phyloP scores from a whole-genome alignment of 805 yeast genomes.

The Debaryomyces maramus region DNA sequence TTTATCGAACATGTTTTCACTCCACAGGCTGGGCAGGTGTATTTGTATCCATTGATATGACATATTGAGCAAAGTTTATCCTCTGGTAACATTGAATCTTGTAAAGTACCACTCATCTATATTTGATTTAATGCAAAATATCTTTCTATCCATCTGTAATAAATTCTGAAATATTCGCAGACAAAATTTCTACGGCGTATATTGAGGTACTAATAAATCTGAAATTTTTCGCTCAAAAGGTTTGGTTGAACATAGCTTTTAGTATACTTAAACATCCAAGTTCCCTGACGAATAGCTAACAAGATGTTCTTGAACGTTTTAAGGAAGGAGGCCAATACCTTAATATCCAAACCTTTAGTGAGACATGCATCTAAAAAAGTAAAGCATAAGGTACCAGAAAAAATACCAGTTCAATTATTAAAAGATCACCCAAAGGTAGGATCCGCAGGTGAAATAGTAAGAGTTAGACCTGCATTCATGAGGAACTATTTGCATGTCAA shows the following conservation, averaged over 20 bases:
- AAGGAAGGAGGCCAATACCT: neutral
- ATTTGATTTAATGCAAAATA: neutral
- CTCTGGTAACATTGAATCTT: conserved; percentile 3
- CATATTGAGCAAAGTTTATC: conserved; percentile 32
- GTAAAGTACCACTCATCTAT: neutral
- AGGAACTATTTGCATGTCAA: conserved; percentile 69
- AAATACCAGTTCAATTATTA: conserved; percentile 73
- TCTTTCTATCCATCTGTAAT: neutral
- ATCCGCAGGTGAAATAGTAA: conserved; percentile 65
- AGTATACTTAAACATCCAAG: no score
- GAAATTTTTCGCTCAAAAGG: conserved; percentile 5
- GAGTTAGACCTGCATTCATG: conserved; percentile 80
- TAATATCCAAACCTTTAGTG: neutral
- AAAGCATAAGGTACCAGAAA: conserved; percentile 17
- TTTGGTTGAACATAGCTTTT: neutral
- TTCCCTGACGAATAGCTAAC: neutral
- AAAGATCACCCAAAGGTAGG: conserved; percentile 67
- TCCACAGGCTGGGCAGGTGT: conserved; percentile 80
- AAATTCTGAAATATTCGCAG: neutral
- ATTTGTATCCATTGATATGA: conserved; percentile 47
- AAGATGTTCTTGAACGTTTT: neutral
- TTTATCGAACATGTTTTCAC: conserved; percentile 63
- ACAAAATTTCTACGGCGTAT: neutral
- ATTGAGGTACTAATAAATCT: conserved; percentile 1
- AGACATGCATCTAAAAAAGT: neutral